phyloP scores from a whole-genome alignment of 1,139 yeast genomes.

The Kluyveromyces marxianus region DNA sequence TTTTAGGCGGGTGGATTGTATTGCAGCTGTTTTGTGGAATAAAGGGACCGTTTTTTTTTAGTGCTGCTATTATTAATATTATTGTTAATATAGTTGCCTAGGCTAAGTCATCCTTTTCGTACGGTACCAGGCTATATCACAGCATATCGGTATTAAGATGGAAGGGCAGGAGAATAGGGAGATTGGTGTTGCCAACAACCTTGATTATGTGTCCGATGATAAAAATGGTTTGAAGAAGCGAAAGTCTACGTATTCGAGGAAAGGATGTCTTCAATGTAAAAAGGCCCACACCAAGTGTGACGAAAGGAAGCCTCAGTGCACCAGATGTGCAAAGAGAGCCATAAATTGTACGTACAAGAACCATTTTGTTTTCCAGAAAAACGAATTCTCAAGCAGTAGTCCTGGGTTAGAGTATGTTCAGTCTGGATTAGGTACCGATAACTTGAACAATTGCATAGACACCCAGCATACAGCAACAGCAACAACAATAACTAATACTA shows the following conservation, averaged over 20 bases:
- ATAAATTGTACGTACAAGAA: slow-evolving; percentile 31
- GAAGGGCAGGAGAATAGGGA: no score
- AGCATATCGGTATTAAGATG: no score
- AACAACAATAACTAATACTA: no score
- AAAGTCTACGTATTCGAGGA: slow-evolving; percentile 11
- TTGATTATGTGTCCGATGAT: neutral
- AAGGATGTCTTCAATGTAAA: slow-evolving; percentile 34
- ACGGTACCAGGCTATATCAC: no score
- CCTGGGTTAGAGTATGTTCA: neutral
- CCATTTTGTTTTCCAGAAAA: slow-evolving; percentile 17
- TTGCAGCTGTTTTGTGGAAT: no score
- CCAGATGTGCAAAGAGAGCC: slow-evolving; percentile 32
- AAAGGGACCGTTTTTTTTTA: no score
- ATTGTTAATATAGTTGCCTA: no score
- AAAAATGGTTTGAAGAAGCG: slow-evolving; percentile 2
- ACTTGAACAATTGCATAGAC: neutral
- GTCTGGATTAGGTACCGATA: neutral
- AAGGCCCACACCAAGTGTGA: slow-evolving; percentile 38
- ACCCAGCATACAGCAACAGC: no score
- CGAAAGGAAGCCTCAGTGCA: slow-evolving; percentile 38
- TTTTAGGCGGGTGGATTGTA: no score
- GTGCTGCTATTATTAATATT: no score
- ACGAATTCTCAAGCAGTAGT: slow-evolving; percentile 5
- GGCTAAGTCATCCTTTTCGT: no score
- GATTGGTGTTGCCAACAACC: no score